A percentile compares a stretch with the other conserved stretches of the same genome.
Evolutionary conservation across 176 grass and related monocot genomes (phyloP).

Genomic region (Oryza longistaminata): DNA sequence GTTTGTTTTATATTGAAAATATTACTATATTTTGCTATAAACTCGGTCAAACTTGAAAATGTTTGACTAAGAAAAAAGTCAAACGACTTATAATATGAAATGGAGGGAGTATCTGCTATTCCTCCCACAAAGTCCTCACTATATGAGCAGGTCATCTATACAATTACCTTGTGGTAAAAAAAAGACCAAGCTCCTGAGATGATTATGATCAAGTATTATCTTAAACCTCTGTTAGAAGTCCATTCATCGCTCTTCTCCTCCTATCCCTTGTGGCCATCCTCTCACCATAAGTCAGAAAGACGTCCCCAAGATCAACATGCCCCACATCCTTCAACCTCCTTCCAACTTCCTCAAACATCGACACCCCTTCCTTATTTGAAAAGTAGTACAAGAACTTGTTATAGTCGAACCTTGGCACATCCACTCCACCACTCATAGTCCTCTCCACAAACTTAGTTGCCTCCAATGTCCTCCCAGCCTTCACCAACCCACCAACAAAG

Average conservation of each 20-base stretch:
- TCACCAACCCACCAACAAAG: constrained; percentile 83
- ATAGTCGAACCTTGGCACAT: constrained; percentile 83
- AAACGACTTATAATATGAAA: too few relatives aligned
- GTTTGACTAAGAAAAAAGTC: too few relatives aligned
- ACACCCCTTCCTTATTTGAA: constrained; percentile 63
- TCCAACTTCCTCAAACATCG: constrained; percentile 72
- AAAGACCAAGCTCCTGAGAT: constrained; percentile 17
- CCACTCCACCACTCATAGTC: constrained; percentile 61
- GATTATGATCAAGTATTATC: neutral
- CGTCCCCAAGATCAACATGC: constrained; percentile 63
- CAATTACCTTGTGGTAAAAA: constrained; percentile 14
- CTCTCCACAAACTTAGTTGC: constrained; percentile 86
- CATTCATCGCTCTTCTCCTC: constrained; percentile 65
- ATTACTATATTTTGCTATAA: too few relatives aligned
- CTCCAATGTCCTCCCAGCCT: constrained; percentile 67
- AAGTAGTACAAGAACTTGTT: constrained; percentile 82
- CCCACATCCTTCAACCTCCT: constrained; percentile 60
- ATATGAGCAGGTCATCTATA: neutral
- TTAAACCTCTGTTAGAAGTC: constrained; percentile 25
- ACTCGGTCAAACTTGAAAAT: too few relatives aligned
- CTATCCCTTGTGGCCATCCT: constrained; percentile 84
- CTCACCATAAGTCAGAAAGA: constrained; percentile 74
- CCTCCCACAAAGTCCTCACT: neutral
- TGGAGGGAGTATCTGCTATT: neutral
- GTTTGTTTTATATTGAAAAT: too few relatives aligned